These are phyloP conservation scores for Arachis stenosperma DNA, from an alignment of 306 rosid genomes.

Conservation along the genomic window DNA sequence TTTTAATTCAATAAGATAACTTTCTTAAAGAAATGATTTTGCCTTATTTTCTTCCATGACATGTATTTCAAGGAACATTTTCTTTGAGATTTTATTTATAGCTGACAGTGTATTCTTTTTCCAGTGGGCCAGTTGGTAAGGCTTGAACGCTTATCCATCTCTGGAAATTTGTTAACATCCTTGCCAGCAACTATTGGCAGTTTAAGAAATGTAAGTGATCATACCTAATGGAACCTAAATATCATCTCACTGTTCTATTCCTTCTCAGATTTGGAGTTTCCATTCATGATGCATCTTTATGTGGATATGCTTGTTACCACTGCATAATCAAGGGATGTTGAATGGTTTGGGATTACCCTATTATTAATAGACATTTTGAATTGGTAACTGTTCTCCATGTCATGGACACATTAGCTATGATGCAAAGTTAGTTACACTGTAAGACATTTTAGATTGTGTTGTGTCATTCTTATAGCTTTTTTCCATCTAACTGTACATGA, in stretches of 20 bases:
- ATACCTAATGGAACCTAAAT: constrained; percentile 32
- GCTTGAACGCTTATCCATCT: constrained; percentile 86
- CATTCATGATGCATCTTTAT: constrained; percentile 29
- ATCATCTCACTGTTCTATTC: constrained; percentile 28
- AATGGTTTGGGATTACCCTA: constrained; percentile 23
- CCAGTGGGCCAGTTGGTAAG: constrained; percentile 94
- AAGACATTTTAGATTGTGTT: constrained; percentile 18
- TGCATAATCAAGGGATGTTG: constrained; percentile 23
- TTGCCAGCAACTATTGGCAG: constrained; percentile 94
- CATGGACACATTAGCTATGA: constrained; percentile 1
- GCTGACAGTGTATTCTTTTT: constrained; percentile 35
- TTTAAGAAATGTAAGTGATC: constrained; percentile 81
- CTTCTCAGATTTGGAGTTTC: constrained; percentile 24
- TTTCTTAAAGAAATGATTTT: constrained; percentile 18
- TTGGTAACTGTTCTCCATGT: constrained; percentile 3
- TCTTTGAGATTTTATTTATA: constrained; percentile 30
- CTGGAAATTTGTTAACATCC: constrained; percentile 60
- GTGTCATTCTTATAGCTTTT: neutral
- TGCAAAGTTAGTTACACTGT: neutral
- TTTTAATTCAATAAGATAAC: constrained; percentile 45
- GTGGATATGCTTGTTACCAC: constrained; percentile 12
- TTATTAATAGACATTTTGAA: constrained; percentile 10
- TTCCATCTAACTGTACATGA: constrained; percentile 5
- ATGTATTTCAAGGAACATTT: constrained; percentile 15
- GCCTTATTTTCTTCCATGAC: constrained; percentile 21